Evolutionary conservation across 768 basidiomycete genomes (phyloP).

Genomic region (Tylopilus rubrobrunneus): DNA sequence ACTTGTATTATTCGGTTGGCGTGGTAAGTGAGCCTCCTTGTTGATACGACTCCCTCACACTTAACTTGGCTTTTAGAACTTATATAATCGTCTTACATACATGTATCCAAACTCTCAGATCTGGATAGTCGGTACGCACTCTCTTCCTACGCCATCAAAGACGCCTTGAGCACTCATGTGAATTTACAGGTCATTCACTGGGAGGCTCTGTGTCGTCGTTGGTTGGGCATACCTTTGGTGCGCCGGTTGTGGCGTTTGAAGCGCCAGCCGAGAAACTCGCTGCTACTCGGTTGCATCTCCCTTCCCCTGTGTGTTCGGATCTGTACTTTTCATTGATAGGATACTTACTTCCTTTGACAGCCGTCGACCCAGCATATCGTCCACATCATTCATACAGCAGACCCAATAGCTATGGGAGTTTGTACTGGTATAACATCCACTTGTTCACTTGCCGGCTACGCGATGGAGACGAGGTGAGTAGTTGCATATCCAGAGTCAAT

Average conservation of each 20-base stretch:
- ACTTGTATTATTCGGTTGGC: slow-evolving; percentile 84
- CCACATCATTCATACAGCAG: slow-evolving; percentile 89
- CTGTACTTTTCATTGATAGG: neutral
- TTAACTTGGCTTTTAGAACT: slow-evolving; percentile 49
- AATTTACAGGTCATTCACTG: slow-evolving; percentile 58
- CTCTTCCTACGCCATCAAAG: neutral
- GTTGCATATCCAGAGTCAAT: neutral
- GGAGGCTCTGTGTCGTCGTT: slow-evolving; percentile 85
- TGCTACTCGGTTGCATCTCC: slow-evolving; percentile 78
- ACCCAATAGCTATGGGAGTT: slow-evolving; percentile 86
- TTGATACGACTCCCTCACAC: neutral
- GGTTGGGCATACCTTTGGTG: slow-evolving; percentile 87
- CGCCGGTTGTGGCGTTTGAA: slow-evolving; percentile 88
- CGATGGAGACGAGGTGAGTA: slow-evolving; percentile 63
- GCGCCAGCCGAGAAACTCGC: slow-evolving; percentile 72
- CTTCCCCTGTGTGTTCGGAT: slow-evolving; percentile 60
- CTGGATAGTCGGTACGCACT: slow-evolving; percentile 69
- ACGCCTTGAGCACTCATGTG: neutral
- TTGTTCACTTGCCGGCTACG: slow-evolving; percentile 84
- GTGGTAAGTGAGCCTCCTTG: slow-evolving; percentile 47
- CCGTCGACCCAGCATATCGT: slow-evolving; percentile 73
- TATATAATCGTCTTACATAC: slow-evolving; percentile 89
- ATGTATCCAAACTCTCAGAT: slow-evolving; percentile 89
- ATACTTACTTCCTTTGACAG: slow-evolving; percentile 31
- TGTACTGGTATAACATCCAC: slow-evolving; percentile 74